Percentiles rank a stretch among this genome's conserved stretches.
These are phyloP conservation scores for Parasarocladium wereldwijsianum DNA, from an alignment of 2,329 filamentous ascomycete species.

Conservation along the genomic window DNA sequence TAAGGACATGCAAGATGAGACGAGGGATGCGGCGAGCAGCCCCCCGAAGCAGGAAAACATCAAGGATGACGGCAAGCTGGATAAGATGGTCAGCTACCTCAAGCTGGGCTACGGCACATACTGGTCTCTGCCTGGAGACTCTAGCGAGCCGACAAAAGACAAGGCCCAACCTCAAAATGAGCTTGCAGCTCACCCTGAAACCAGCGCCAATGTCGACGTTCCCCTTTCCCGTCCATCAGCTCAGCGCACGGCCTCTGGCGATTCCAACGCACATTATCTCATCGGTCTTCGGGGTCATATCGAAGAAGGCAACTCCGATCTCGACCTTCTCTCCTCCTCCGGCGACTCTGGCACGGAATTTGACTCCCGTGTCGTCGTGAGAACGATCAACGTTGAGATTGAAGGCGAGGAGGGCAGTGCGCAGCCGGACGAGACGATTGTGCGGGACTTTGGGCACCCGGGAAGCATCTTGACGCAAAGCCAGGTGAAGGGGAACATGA, in stretches of 20 bases:
- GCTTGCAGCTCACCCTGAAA: not conserved
- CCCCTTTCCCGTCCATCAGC: too few relatives aligned
- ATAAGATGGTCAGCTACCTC: slow-evolving; percentile 47
- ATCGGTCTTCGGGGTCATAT: slow-evolving; percentile 55
- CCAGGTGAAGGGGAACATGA: slow-evolving; percentile 19
- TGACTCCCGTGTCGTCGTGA: slow-evolving; percentile 43
- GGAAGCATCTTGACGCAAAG: slow-evolving; percentile 16
- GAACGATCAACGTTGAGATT: slow-evolving; percentile 54
- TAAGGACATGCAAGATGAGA: not conserved
- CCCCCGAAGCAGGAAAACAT: not conserved
- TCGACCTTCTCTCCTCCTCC: slow-evolving; percentile 15
- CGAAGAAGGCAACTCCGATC: slow-evolving; percentile 25
- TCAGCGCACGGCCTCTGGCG: slow-evolving; percentile 12
- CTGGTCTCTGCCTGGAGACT: slow-evolving; percentile 32
- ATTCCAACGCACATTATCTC: slow-evolving; percentile 37
- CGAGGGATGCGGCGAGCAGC: not conserved
- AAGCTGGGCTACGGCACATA: slow-evolving; percentile 56
- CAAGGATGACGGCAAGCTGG: slow-evolving; percentile 22
- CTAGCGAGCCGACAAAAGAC: slow-evolving; percentile 7
- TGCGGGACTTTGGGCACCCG: slow-evolving; percentile 27
- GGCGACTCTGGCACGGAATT: slow-evolving; percentile 19
- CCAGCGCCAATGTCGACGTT: not conserved
- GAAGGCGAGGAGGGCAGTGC: slow-evolving; percentile 28
- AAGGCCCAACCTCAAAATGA: slow-evolving; percentile 5
- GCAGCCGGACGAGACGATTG: slow-evolving; percentile 25